Evolutionary conservation across 805 yeast species (phyloP).

Genomic region (Lachancea waltii): DNA sequence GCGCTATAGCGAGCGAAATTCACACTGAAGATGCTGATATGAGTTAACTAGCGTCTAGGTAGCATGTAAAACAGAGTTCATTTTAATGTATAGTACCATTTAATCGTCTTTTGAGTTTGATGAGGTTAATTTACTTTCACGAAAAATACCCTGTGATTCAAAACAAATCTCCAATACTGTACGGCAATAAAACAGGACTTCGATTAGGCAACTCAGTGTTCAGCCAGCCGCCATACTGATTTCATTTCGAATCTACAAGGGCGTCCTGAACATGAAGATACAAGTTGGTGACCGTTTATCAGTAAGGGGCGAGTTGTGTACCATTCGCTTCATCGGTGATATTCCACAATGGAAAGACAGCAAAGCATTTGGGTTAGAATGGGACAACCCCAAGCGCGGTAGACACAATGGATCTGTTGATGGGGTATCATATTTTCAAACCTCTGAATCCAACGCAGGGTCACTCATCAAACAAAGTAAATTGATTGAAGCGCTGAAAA

Average conservation of each 20-base stretch:
- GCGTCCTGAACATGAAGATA: constrained; percentile 1
- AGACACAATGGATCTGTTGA: constrained; percentile 59
- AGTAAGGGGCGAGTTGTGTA: constrained; percentile 45
- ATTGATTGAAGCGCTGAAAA: constrained; percentile 32
- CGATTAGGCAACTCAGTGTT: too few relatives aligned
- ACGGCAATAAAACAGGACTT: too few relatives aligned
- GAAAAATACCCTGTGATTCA: too few relatives aligned
- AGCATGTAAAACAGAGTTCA: constrained; percentile 4
- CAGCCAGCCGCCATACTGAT: too few relatives aligned
- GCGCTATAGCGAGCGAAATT: constrained; percentile 23
- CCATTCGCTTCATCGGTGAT: constrained; percentile 55
- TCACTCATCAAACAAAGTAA: constrained; percentile 20
- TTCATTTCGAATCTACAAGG: too few relatives aligned
- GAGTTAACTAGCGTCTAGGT: constrained; percentile 7
- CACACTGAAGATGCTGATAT: constrained; percentile 16
- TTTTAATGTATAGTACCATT: constrained; percentile 4
- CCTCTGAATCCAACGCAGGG: constrained; percentile 17
- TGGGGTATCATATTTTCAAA: constrained; percentile 49
- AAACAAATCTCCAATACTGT: too few relatives aligned
- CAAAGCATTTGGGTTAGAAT: constrained; percentile 70
- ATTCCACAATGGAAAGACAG: constrained; percentile 57
- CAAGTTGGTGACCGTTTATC: constrained; percentile 31
- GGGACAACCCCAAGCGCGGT: constrained; percentile 71
- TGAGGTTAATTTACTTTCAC: too few relatives aligned
- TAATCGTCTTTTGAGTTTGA: too few relatives aligned